phyloP scores from a whole-genome alignment of 202 grass and related monocot genomes.

The Schoenoplectus tabernaemontani region DNA sequence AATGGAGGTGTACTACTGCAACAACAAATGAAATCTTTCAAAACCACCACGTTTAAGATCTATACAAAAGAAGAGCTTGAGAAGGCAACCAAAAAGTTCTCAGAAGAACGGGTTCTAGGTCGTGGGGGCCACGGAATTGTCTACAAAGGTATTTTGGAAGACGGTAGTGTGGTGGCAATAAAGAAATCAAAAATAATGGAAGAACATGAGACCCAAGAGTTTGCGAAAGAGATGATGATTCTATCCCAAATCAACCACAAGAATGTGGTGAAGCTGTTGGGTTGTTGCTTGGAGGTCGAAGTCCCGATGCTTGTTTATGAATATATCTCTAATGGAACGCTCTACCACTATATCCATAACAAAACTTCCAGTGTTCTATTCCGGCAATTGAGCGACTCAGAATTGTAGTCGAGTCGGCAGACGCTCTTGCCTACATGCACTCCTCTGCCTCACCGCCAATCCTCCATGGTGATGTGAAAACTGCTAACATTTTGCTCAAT shows the following conservation, averaged over 20 bases:
- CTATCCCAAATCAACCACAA: conserved; percentile 77
- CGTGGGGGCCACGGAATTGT: conserved; percentile 55
- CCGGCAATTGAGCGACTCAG: conserved; percentile 18
- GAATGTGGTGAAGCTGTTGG: conserved; percentile 77
- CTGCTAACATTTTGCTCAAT: conserved; percentile 60
- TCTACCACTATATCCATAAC: conserved; percentile 48
- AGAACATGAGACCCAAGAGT: conserved; percentile 42
- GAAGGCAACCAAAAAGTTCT: conserved; percentile 51
- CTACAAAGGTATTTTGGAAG: conserved; percentile 47
- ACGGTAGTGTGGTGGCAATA: conserved; percentile 38
- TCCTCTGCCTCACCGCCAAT: conserved; percentile 63
- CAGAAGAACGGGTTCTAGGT: conserved; percentile 27
- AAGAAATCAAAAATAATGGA: conserved; percentile 68
- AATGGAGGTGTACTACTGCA: conserved; percentile 60
- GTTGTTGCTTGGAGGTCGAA: conserved; percentile 78
- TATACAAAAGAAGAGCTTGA: conserved; percentile 53
- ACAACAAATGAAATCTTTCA: conserved; percentile 41
- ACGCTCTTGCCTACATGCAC: conserved; percentile 68
- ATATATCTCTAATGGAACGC: conserved; percentile 58
- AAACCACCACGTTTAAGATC: conserved; percentile 33
- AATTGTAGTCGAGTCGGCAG: conserved; percentile 59
- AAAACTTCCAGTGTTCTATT: not conserved
- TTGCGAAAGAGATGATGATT: conserved; percentile 59
- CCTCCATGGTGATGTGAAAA: conserved; percentile 68
- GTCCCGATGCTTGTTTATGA: conserved; percentile 76